Base-by-base conservation (phyloP, 2,329 filamentous ascomycete species). In the Beauveria pseudobassiana region DNA sequence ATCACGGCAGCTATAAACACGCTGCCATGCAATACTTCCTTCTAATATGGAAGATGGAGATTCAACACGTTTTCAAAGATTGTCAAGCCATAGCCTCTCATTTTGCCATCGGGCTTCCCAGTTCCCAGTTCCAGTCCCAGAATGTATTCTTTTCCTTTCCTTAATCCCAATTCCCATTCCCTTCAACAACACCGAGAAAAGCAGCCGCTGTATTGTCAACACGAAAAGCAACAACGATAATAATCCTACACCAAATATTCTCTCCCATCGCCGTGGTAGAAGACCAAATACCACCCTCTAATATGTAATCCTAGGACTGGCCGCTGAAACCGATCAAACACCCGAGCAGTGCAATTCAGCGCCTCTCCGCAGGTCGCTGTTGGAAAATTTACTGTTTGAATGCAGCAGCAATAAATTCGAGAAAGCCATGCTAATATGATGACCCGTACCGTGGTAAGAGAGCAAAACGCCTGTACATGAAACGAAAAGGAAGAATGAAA, bases 101-200 rank as follows among this genome's bases (percentile, higher is more conserved):
- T 60, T 60, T 34, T 45, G 57, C 57, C 49, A 60, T 60, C 49
- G 57, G 57, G 48, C 48, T 46, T 34, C n/a, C 45, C 48, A 59
- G 48, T 59, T 43, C 38, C 56, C 48, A 53, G 57, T 53, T 45
- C 46, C 56, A 51, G 56, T 59, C 56, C 56, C 34, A 59, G 48
- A 59, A 46, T 46, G 12, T 45, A 42, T 42, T 49, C 20, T n/a
- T 34, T 45, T 24, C 34, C 18, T 22, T 58, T 49, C 26, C 46
- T 46, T 24, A 28, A 42, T 58, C 46, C 56, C 46, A 40, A 59
- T 51, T 59, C 43, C 46, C 57, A 10, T 38, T 38, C 26, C 57
- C 57, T 20, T 51, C 56, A 51, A 43, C 57, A 60, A 60, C 48
- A 52, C 26, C 57, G 24, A 22, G 18, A 60, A 46, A 52, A 45